Base-by-base conservation (phyloP, 2,329 filamentous ascomycete species). In the Ophiocordyceps unilateralis region DNA sequence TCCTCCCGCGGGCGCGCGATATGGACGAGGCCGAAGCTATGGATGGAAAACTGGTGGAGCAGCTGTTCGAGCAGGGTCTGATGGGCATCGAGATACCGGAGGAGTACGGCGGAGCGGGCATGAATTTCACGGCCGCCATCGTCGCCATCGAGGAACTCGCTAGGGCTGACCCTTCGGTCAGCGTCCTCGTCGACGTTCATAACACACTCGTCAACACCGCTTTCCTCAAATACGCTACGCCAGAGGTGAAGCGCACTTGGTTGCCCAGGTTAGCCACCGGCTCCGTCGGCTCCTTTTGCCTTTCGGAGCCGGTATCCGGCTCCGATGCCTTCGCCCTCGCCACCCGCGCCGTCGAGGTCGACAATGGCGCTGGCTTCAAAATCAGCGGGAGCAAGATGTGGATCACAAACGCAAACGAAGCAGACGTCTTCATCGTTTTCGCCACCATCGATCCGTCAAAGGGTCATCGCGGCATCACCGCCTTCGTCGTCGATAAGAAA, bases 61-160 rank as follows among this genome's bases (percentile, higher is more conserved):
- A 91, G 64, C 74, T 94, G 42, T 98, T 98, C 55, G 91, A 98
- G 68, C 88, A 96, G 60, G 91, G 91, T 0, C 69, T 98, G 41
- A 98, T 98, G 91, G 83, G 87, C 48, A 75, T 98, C 49, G 91
- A 98, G 67, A 94, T 98, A 45, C 89, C 91, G 15, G 91, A 98
- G 63, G 88, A 95, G 63, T 98, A 81, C 58, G 91, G 91, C 47
- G 91, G 91, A 47, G 85, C 89, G 0, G 91, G 88, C 52, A 96
- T 98, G 91, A 95, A 95, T 74, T 98, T 98, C 66, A 96, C 91
- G 1, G 70, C 88, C 1, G 89, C 88, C 47, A 94, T 98, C 58
- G 81, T 98, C 39, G 89, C 85, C 23, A 98, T 98, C 54, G 91
- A 98, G 66, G 91, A 98, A 70, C 70, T 98, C 47, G 91, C 91